Conservation (phyloP, 2,329 filamentous ascomycete species). For the Emergomyces orientalis region DNA sequence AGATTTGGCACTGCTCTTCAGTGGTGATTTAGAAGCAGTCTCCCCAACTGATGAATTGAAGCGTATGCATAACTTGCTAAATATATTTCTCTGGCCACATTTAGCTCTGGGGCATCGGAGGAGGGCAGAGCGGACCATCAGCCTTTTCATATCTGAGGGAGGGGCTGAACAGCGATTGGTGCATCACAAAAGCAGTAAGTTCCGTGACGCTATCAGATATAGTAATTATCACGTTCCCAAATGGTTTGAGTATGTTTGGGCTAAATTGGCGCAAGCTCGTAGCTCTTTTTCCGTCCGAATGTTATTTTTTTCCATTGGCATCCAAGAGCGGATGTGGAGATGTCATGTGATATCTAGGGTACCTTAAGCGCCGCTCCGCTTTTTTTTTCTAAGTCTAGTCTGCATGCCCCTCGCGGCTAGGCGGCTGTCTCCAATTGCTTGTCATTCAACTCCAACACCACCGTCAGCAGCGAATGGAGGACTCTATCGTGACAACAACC, state of each 20-base stretch:
- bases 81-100: background rate
- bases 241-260: background rate
- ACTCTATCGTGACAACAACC: background rate
- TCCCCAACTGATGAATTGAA: constrained; percentile 18
- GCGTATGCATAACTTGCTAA: background rate
- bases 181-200: background rate
- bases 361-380: background rate
- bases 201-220: background rate
- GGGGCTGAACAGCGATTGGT: background rate
- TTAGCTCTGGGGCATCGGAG: background rate
- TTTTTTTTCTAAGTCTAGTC: background rate
- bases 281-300: background rate
- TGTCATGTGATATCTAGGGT: background rate
- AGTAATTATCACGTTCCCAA: background rate
- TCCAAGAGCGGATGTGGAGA: background rate
- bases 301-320: background rate
- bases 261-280: background rate
- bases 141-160: background rate
- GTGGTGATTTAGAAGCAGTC: constrained; percentile 14
- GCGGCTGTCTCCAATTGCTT: background rate
- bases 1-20: background rate
- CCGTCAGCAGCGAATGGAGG: too few relatives aligned
- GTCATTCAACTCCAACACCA: background rate
- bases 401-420: background rate
- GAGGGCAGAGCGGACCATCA: background rate